Base-by-base conservation (phyloP, 192 early-diverging fungal species). In the Coemansia sp. region DNA sequence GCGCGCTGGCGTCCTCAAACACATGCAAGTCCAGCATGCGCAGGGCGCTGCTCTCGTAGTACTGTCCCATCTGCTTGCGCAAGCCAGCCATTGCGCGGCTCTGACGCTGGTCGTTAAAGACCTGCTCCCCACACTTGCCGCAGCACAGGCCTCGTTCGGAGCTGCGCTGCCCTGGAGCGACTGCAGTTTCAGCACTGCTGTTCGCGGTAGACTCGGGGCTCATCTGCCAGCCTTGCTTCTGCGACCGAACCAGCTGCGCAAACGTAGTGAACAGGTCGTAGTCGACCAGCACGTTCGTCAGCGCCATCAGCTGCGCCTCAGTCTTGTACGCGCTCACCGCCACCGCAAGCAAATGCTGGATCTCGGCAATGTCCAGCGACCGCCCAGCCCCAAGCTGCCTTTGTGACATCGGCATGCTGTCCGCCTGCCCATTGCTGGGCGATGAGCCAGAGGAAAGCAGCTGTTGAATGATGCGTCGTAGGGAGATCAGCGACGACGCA, bases 241-340 rank as follows among this genome's bases (percentile, higher is more conserved):
- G 80, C 63, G 80, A 70, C 29, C 72, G 75, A 38, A 83, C 60
- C 22, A 83, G 80, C 72, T 72, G 80, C 17, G 64, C 80, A 51
- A 77, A 65, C 19, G 66, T 74, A 27, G 76, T 73, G 38, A 77
- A 83, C 65, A 83, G 56, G 53, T 83, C 80, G 27, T 83, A 73
- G 68, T 83, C 72, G 29, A 83, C 76, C 5, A 83, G 59, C 6
- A 77, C 68, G 22, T 74, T 83, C 14, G 76, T 77, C 58, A 83
- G 65, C 32, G 68, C 71, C 71, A 83, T 74, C 39, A 83, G 65
- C 66, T 71, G 80, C 12, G 75, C 76, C 68, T 83, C 80, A 0
- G 80, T 60, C 60, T 83, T 83, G 75, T 83, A 83, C 4, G 80
- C 76, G 53, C 72, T 68, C 56, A 83, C 75, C 10, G 80, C 75